Base-by-base conservation (phyloP, 2,329 filamentous ascomycete species). In the Trichoderma sp. region DNA sequence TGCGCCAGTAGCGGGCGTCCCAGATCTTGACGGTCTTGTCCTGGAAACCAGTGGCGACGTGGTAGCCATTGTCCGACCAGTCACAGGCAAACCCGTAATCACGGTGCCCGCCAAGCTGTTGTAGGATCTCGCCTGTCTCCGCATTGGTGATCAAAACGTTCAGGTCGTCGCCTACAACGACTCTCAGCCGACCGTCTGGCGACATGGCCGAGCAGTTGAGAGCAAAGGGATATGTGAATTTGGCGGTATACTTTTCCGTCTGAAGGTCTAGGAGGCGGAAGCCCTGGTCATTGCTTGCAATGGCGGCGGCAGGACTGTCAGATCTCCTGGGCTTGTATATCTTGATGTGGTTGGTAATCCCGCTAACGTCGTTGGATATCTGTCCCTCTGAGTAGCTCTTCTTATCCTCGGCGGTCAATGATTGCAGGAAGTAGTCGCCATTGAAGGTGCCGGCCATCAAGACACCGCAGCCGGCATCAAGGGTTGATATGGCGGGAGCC, bases 11-110 rank as follows among this genome's bases (percentile, higher is more conserved):
- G 9, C 93, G 87, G 8, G 92, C 91, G 78, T 95, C 93, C 90
- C 91, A 95, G 63, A 95, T 88, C 74, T 90, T 89, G 74, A 95
- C 86, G 32, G 85, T 87, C 78, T 87, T 91, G 79, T 95, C 93
- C 79, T 95, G 92, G 73, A 91, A 91, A 26, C 90, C 92, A 0
- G 93, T 95, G 13, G 93, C 93, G 23, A 95, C 86, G 13, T 90
- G 91, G 82, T 90, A 90, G 36, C 92, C 92, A 77, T 95, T 91
- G 68, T 92, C 89, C 20, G 92, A 91, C 93, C 93, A 95, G 74
- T 91, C 92, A 76, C 91, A 94, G 2, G 92, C 89, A 76, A 95
- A 95, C 2, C 90, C 91, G 75, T 87, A 92, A 77, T 94, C 92
- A 15, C 84, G 84, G 77, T 94, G 92, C 2, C 91, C 90, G 4